phyloP scores from a whole-genome alignment of 306 rosid species.

The Malus sieversii region DNA sequence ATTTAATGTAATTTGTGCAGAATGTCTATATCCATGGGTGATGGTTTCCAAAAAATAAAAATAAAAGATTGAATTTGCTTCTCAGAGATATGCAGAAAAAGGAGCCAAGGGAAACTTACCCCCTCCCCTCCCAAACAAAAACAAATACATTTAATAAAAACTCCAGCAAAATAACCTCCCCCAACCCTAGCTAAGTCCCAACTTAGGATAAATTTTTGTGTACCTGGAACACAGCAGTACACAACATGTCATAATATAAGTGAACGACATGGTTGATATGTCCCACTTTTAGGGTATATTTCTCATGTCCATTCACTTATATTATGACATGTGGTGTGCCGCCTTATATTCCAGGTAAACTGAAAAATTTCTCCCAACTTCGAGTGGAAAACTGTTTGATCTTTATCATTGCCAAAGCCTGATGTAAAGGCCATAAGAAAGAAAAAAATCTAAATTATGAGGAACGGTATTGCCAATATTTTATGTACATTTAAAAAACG shows the following conservation, averaged over 20 bases:
- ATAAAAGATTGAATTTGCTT: too few relatives aligned
- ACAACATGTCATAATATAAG: background rate
- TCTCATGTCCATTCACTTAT: background rate
- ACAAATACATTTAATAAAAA: too few relatives aligned
- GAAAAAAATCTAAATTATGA: too few relatives aligned
- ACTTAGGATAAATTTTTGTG: background rate
- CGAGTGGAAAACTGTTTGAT: too few relatives aligned
- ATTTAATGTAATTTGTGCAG: too few relatives aligned
- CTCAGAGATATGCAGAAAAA: too few relatives aligned
- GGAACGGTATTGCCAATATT: background rate
- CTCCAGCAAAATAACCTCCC: background rate
- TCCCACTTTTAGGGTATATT: background rate
- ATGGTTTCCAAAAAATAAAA: too few relatives aligned
- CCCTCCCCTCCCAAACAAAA: too few relatives aligned
- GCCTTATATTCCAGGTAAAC: background rate
- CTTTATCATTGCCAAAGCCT: too few relatives aligned
- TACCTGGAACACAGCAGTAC: background rate
- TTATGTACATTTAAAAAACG: background rate
- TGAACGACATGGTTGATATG: background rate
- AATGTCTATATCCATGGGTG: too few relatives aligned
- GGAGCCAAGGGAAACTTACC: too few relatives aligned
- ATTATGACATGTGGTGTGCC: background rate
- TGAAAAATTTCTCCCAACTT: background rate
- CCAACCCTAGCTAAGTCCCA: background rate
- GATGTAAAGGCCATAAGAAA: too few relatives aligned